Evolutionary conservation across 495 filamentous ascomycete species (phyloP), one percentile per base, ranked within the genome.

Genomic region (Daldinia vernicosa): DNA sequence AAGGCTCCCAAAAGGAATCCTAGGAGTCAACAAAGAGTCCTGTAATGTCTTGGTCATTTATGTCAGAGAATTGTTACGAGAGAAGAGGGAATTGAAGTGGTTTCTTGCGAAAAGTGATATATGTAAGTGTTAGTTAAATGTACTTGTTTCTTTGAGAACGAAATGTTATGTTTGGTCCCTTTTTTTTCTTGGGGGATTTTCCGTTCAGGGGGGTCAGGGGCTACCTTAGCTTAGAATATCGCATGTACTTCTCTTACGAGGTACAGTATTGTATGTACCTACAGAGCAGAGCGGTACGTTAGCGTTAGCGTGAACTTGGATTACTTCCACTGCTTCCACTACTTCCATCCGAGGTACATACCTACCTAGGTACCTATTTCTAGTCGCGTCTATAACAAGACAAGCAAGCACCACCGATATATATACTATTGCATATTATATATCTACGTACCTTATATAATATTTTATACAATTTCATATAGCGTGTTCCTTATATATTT

Each of bases 151-250:
- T 55, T 55, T 65, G 37, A 65, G 17, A 32, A 61, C 50, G 64
- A 45, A 47, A 57, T 63, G 66, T 69, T 45, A 60, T 67, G 63
- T 72, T 63, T 63, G 37, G 27, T 26, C 60, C 60, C 19, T 59
- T 68, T 68, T 66, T 67, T 67, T 69, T 45, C 60, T 28, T 59
- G 63, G 69, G 64, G 69, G 64, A 64, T 72, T 67, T 68, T 67
- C 63, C 43, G 45, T 62, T 69, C 66, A 73, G 66, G 65, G 66
- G 65, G 60, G 60, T 62, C 63, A 72, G 69, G 69, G 69, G 69
- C 54, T 64, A 60, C 43, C 60, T 53, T 62, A 58, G 32, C 26
- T 27, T 39, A 22, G 15, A 17, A 53, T 55, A 55, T 33, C 33
- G 33, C 24, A 37, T 35, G 47, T 60, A 54, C 19, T 14, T 33